phyloP scores from a whole-genome alignment of 768 basidiomycete genomes.

The Lentinula raphanica region DNA sequence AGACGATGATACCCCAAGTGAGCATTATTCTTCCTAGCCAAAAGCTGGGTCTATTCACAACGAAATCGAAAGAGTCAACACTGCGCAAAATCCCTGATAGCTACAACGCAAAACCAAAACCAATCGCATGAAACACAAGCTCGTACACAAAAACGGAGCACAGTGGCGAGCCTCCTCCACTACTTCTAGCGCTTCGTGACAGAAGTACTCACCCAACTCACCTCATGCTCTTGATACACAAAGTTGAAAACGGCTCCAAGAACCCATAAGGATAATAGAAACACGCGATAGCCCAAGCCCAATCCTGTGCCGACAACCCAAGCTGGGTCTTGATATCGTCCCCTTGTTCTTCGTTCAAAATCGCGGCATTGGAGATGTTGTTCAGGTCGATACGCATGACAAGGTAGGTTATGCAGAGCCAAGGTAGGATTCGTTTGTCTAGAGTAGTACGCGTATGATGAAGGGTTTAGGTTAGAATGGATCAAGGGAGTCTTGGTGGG shows the following conservation, averaged over 20 bases:
- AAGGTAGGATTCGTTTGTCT: conserved; percentile 12
- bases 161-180: too few species aligned
- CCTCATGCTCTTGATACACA: conserved; percentile 16
- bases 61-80: too few species aligned
- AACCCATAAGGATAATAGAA: conserved; percentile 19
- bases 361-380: conserved; percentile 18
- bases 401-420: conserved; percentile 13
- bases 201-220: not conserved
- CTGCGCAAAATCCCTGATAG: too few species aligned
- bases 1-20: conserved; percentile 16
- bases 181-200: too few species aligned
- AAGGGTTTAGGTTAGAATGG: too few species aligned
- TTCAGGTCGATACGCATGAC: conserved; percentile 19
- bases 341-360: conserved; percentile 16
- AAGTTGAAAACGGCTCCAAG: conserved; percentile 15
- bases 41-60: conserved; percentile 7
- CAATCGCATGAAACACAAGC: too few species aligned
- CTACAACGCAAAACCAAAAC: too few species aligned
- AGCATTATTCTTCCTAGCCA: conserved; percentile 13
- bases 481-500: too few species aligned
- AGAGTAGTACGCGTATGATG: too few species aligned
- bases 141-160: too few species aligned
- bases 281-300: conserved; percentile 19
- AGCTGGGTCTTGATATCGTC: conserved; percentile 16
- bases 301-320: conserved; percentile 15